Percentiles rank a stretch among this genome's conserved stretches.
phyloP scores from a whole-genome alignment of 495 filamentous ascomycete species.

The Penicillium samsonianum region DNA sequence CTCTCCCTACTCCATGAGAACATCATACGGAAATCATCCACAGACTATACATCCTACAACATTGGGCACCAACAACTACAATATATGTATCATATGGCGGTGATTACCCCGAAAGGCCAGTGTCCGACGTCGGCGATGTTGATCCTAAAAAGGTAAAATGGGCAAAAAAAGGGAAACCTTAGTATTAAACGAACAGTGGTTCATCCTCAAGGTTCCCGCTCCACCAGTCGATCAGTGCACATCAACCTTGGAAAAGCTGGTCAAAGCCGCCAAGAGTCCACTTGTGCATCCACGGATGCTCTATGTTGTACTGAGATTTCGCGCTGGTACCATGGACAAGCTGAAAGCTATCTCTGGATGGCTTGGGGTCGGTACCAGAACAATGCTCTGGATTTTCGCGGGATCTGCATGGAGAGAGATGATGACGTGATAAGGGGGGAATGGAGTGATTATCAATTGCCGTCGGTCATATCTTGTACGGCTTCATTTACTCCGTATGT shows the following conservation, averaged over 20 bases:
- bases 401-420: conserved; percentile 13
- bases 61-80: background rate
- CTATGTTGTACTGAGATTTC: too few species aligned
- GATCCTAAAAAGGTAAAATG: too few species aligned
- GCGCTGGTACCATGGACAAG: conserved; percentile 1
- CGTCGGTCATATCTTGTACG: conserved; percentile 5
- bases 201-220: background rate
- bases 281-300: background rate
- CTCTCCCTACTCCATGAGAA: too few species aligned
- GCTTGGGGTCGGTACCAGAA: conserved; percentile 6
- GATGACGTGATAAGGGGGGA: conserved; percentile 14
- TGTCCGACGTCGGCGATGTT: background rate
- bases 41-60: background rate
- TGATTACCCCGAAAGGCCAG: too few species aligned
- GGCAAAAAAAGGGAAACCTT: too few species aligned
- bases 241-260: background rate
- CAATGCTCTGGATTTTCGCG: background rate
- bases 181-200: background rate
- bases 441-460: conserved; percentile 17
- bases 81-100: background rate
- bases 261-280: background rate
- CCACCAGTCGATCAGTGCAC: background rate
- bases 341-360: background rate
- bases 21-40: background rate
- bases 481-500: background rate